These are phyloP conservation scores for Nemania abortiva DNA, from an alignment of 2,329 filamentous ascomycete species.

Conservation along the genomic window DNA sequence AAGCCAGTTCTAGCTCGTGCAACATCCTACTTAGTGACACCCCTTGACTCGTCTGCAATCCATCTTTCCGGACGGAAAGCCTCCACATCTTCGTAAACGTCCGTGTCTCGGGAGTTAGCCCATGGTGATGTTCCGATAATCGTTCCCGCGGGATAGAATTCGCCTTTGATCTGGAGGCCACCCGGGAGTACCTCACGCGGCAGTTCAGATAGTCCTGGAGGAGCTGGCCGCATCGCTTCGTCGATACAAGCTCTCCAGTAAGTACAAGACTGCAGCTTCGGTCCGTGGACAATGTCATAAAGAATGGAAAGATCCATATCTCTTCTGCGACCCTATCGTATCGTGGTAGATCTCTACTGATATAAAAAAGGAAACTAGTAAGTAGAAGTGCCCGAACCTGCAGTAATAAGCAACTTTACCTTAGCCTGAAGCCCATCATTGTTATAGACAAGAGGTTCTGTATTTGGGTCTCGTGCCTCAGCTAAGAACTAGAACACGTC, in stretches of 20 bases:
- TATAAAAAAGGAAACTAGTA: slow-evolving; percentile 42
- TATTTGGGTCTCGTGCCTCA: slow-evolving; percentile 41
- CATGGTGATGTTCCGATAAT: slow-evolving; percentile 41
- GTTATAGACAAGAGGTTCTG: slow-evolving; percentile 34
- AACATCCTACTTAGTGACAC: slow-evolving; percentile 7
- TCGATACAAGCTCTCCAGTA: slow-evolving; percentile 46
- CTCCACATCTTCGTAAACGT: slow-evolving; percentile 36
- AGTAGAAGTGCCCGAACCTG: slow-evolving; percentile 44
- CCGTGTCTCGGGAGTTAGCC: slow-evolving; percentile 28
- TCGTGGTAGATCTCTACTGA: slow-evolving; percentile 28
- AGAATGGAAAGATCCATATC: slow-evolving; percentile 35
- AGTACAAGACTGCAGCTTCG: slow-evolving; percentile 36
- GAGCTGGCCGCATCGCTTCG: slow-evolving; percentile 45
- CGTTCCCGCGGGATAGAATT: slow-evolving; percentile 43
- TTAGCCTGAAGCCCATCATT: slow-evolving; percentile 39
- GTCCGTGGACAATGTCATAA: slow-evolving; percentile 40
- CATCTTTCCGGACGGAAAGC: slow-evolving; percentile 46
- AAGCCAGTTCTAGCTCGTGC: slow-evolving; percentile 27
- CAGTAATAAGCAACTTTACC: slow-evolving; percentile 42
- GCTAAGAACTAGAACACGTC: slow-evolving; percentile 45
- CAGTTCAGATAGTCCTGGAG: slow-evolving; percentile 36
- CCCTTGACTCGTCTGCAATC: slow-evolving; percentile 32
- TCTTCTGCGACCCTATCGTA: slow-evolving; percentile 39
- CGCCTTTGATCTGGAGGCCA: slow-evolving; percentile 37
- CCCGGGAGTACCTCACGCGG: slow-evolving; percentile 44